A percentile compares a stretch with the other conserved stretches of the same genome.
Conservation (phyloP, 177 flowering plant genomes). For the Telopea speciosissima region DNA sequence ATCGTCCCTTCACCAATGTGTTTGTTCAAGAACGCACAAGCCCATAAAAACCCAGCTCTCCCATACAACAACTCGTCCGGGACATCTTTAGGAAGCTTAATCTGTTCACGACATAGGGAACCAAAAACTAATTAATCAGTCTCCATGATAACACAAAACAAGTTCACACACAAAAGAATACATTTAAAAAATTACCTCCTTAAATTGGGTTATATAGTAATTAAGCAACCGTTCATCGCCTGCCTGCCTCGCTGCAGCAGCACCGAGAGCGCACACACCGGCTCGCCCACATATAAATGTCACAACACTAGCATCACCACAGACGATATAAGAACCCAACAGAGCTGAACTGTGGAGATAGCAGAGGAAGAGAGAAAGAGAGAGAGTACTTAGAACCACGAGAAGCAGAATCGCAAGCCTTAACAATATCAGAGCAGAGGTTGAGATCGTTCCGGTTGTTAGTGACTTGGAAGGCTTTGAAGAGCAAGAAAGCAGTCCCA, state of each 20-base stretch:
- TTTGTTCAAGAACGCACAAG: slow-evolving; percentile 61
- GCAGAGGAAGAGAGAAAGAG: not conserved
- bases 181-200: slow-evolving; percentile 30
- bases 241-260: slow-evolving; percentile 52
- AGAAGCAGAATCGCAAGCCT: slow-evolving; percentile 30
- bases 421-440: slow-evolving; percentile 29
- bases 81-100: slow-evolving; percentile 44
- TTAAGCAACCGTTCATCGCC: slow-evolving; percentile 34
- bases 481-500: slow-evolving; percentile 30
- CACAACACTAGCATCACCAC: slow-evolving; percentile 37
- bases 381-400: slow-evolving; percentile 21
- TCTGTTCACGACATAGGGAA: slow-evolving; percentile 29
- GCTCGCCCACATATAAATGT: slow-evolving; percentile 80
- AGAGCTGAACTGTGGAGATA: not conserved
- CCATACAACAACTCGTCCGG: slow-evolving; percentile 83
- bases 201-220: slow-evolving; percentile 46
- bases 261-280: slow-evolving; percentile 83
- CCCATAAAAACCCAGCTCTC: slow-evolving; percentile 76
- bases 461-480: slow-evolving; percentile 27
- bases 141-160: not conserved
- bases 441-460: slow-evolving; percentile 17
- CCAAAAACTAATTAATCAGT: not conserved
- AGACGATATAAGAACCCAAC: not conserved
- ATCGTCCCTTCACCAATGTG: slow-evolving; percentile 48
- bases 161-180: not conserved